phyloP scores from a whole-genome alignment of 257 asterid species.

The Ilex asprella region DNA sequence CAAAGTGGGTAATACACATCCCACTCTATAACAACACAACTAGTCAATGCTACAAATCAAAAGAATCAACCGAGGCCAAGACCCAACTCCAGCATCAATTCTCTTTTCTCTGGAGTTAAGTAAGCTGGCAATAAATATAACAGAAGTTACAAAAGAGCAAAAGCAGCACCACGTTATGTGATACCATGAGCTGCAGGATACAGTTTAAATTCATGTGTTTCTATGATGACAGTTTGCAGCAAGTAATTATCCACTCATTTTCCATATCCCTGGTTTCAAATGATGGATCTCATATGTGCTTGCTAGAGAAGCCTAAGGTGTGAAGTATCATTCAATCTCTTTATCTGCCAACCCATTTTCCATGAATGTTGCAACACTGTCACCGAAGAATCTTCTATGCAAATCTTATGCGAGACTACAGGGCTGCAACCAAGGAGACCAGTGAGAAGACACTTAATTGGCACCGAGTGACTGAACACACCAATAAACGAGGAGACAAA shows the following conservation, averaged over 20 bases:
- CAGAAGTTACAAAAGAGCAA: slow-evolving; percentile 15
- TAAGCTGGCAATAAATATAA: slow-evolving; percentile 20
- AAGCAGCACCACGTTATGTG: slow-evolving; percentile 13
- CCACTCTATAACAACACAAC: slow-evolving; percentile 6
- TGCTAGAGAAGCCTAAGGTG: slow-evolving; percentile 85
- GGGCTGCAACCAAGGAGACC: slow-evolving; percentile 88
- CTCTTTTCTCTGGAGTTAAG: slow-evolving; percentile 15
- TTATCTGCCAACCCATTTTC: slow-evolving; percentile 88
- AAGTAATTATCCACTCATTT: neutral
- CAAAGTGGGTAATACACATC: slow-evolving; percentile 11
- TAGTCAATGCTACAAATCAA: slow-evolving; percentile 31
- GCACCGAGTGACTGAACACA: slow-evolving; percentile 73
- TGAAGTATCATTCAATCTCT: slow-evolving; percentile 83
- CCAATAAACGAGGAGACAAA: slow-evolving; percentile 48
- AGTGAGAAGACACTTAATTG: slow-evolving; percentile 74
- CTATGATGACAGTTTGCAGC: neutral
- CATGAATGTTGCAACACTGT: slow-evolving; percentile 85
- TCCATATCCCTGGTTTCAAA: neutral
- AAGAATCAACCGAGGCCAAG: slow-evolving; percentile 30
- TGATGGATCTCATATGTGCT: slow-evolving; percentile 2
- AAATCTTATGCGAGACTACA: slow-evolving; percentile 60
- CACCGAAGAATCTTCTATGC: slow-evolving; percentile 81
- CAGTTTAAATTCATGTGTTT: neutral
- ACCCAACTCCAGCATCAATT: slow-evolving; percentile 31
- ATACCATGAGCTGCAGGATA: neutral